Conservation (phyloP, 129 eudicot genomes). For the Escallonia rubra region DNA sequence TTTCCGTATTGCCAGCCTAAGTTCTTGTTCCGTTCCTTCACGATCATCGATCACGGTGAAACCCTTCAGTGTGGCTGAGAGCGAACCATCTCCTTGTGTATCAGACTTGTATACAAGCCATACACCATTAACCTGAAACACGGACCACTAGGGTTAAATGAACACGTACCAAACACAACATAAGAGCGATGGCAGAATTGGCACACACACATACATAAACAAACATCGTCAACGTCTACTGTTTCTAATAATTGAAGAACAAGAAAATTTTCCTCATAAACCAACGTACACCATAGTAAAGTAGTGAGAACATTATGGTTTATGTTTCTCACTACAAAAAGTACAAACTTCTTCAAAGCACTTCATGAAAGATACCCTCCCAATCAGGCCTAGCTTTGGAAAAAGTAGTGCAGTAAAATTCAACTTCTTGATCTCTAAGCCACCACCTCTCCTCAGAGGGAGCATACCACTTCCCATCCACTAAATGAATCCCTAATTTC, state of each 20-base stretch:
- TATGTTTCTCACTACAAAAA: no score
- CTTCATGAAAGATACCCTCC: background rate
- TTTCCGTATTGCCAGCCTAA: constrained; percentile 77
- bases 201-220: background rate
- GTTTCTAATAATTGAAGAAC: no score
- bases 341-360: no score
- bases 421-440: no score
- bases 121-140: constrained; percentile 69
- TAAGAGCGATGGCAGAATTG: background rate
- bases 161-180: background rate
- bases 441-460: no score
- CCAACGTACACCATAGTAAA: no score
- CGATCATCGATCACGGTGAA: constrained; percentile 89
- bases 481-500: no score
- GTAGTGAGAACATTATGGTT: no score
- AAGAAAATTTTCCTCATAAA: no score
- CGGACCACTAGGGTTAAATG: constrained; percentile 6
- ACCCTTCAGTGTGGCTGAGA: constrained; percentile 74
- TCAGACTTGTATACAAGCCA: constrained; percentile 91
- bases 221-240: no score
- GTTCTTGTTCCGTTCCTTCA: constrained; percentile 88
- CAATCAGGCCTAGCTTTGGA: background rate
- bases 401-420: no score
- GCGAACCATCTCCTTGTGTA: constrained; percentile 68
- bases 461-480: no score